Base-by-base conservation (phyloP, 768 basidiomycete species). In the Strobilomyces dryophilus region DNA sequence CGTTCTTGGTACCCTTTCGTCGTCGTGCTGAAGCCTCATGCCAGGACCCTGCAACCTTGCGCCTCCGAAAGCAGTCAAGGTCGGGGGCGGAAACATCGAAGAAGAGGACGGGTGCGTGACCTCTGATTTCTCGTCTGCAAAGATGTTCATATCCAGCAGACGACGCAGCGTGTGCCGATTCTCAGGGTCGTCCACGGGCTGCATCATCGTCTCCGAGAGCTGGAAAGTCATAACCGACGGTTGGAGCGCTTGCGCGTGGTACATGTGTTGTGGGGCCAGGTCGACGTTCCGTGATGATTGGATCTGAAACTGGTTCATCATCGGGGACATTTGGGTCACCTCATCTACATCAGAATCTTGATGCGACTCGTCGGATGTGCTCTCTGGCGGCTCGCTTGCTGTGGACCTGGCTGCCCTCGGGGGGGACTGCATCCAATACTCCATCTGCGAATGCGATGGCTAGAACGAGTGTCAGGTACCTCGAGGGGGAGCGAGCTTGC, bases 141-240 rank as follows among this genome's bases (percentile, higher is more conserved):
- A 26, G 20, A 64, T 50, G 47, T 45, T 60, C 49, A 56, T 57
- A 8, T 61, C 55, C 36, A 55, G 37, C 24, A 60, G 44, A 37
- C 56, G 56, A 24, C 47, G 54, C 44, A 68, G 36, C 47, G 59
- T 52, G 17, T 60, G 58, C 9, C 49, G 53, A 24, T 62, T 64
- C 21, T 71, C 69, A 5, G 66, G 64, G 44, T 68, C 66, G 5
- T 69, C 49, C 17, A 68, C 53, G 24, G 52, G 69, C 34, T 51
- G 64, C 27, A 67, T 17, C 45, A 58, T 42, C 41, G 55, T 48
- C 29, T 65, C 51, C 6, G 67, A 64, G 17, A 69, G 62, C 36
- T 58, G 68, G 29, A 69, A 71, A 2, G 69, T 69, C 66, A 69
- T 60, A 21, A 71, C 52, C 1, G 58, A 62, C 5, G 68, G 68